Conservation (phyloP, 2,329 filamentous ascomycete genomes). For the Aspergillus pseudoviridinutans region DNA sequence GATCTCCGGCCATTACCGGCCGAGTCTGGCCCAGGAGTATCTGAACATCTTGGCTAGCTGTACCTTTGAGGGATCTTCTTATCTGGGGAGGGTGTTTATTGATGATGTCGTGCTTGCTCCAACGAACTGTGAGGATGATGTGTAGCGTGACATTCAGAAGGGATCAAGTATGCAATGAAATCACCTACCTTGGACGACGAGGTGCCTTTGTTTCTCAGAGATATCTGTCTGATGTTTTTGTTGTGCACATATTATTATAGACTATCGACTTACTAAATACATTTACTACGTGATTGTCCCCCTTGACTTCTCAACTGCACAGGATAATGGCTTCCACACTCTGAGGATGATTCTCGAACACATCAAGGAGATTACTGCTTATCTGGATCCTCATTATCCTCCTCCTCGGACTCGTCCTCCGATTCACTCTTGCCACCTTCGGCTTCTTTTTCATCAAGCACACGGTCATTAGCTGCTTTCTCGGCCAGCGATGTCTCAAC, state of each 20-base stretch:
- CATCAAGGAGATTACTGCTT: not conserved
- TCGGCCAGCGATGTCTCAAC: not conserved
- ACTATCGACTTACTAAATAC: too few relatives aligned
- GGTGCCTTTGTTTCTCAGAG: too few relatives aligned
- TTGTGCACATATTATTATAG: too few relatives aligned
- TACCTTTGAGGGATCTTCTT: slow-evolving; percentile 15
- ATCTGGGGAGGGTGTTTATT: slow-evolving; percentile 11
- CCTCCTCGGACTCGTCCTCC: not conserved
- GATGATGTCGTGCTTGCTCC: slow-evolving; percentile 21
- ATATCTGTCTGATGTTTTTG: too few relatives aligned
- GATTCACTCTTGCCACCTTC: not conserved
- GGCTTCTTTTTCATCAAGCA: not conserved
- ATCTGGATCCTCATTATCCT: not conserved
- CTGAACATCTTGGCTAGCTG: slow-evolving; percentile 16
- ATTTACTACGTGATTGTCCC: too few relatives aligned
- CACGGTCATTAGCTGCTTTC: not conserved
- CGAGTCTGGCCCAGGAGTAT: slow-evolving; percentile 8
- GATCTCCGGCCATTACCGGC: slow-evolving; percentile 14
- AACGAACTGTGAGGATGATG: not conserved
- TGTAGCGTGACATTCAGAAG: too few relatives aligned
- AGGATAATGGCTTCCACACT: too few relatives aligned
- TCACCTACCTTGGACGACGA: too few relatives aligned
- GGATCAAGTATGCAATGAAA: too few relatives aligned
- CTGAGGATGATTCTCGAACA: not conserved
- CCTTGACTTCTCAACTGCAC: too few relatives aligned